Percentiles rank a stretch among this genome's conserved stretches.
These are phyloP conservation scores for Candida pseudofarinosa DNA, from an alignment of 805 yeast species.

Conservation along the genomic window DNA sequence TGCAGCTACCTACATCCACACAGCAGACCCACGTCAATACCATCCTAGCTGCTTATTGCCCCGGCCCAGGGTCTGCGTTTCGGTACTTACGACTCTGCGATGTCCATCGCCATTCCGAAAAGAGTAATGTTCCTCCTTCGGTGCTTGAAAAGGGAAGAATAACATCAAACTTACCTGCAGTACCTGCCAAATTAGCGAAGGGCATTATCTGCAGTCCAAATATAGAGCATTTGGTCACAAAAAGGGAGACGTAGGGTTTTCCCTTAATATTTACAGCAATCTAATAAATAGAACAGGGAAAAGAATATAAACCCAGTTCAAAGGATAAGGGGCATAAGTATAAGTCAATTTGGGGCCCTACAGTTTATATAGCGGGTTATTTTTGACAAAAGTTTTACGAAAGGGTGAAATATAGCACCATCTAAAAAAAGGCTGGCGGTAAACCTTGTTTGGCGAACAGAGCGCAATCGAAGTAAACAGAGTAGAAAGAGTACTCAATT, in stretches of 20 bases:
- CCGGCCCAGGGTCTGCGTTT: too few relatives aligned
- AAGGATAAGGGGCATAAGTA: not conserved
- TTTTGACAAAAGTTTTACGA: too few relatives aligned
- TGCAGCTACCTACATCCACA: too few relatives aligned
- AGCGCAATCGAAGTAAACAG: too few relatives aligned
- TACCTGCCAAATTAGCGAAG: not conserved
- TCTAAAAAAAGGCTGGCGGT: too few relatives aligned
- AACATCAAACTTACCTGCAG: not conserved
- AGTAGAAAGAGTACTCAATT: too few relatives aligned
- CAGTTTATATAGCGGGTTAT: too few relatives aligned
- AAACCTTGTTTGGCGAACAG: too few relatives aligned
- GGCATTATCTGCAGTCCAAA: not conserved
- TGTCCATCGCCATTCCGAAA: not conserved
- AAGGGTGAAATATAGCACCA: too few relatives aligned
- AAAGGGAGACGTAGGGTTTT: not conserved
- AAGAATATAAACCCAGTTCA: not conserved
- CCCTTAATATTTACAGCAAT: not conserved
- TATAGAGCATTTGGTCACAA: not conserved
- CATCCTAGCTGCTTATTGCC: too few relatives aligned
- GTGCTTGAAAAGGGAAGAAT: not conserved
- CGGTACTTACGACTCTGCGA: not conserved
- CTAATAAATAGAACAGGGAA: not conserved
- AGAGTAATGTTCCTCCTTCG: not conserved
- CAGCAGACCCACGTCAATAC: too few relatives aligned
- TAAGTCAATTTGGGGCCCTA: not conserved